These are phyloP conservation scores for Neopestalotiopsis rosae DNA, from an alignment of 2,329 filamentous ascomycete species.

Conservation along the genomic window DNA sequence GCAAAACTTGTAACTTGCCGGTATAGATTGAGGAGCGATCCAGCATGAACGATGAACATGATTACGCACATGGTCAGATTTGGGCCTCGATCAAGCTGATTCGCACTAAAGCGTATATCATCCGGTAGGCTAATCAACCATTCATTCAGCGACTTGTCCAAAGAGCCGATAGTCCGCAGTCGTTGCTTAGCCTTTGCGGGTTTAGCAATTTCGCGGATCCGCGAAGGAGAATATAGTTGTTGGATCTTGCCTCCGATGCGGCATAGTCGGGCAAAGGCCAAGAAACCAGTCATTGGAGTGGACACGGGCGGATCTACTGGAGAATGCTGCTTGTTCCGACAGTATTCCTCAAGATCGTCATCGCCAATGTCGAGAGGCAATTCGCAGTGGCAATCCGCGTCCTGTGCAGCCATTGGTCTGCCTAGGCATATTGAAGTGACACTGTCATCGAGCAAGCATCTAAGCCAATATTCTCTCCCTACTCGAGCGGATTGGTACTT, in stretches of 20 bases:
- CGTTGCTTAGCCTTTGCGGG: constrained; percentile 4
- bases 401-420: constrained; percentile 8
- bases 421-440: constrained; percentile 12
- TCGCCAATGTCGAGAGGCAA: constrained; percentile 7
- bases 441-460: not conserved
- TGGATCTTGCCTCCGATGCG: constrained; percentile 16
- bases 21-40: constrained; percentile 15
- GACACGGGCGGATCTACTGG: not conserved
- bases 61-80: constrained; percentile 16
- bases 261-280: constrained; percentile 13
- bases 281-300: constrained; percentile 7
- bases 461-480: too few species aligned
- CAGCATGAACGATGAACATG: constrained; percentile 15
- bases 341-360: not conserved
- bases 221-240: constrained; percentile 13
- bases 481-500: not conserved
- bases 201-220: constrained; percentile 1
- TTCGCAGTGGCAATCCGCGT: constrained; percentile 11
- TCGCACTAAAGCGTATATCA: constrained; percentile 14
- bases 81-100: constrained; percentile 7
- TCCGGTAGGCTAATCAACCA: constrained; percentile 9
- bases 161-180: not conserved
- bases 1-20: not conserved
- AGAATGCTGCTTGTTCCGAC: not conserved
- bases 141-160: constrained; percentile 12